A percentile compares a stretch with the other conserved stretches of the same genome.
Evolutionary conservation across 306 rosid species (phyloP).

Genomic region (Medicago truncatula): MtrunA17r5.0-ANR NC_053042.1:51714501-51715000

Average conservation of each 20-base stretch:
- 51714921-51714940: slow-evolving; percentile 3
- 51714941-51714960: neutral
- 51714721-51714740: slow-evolving; percentile 7
- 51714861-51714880: slow-evolving; percentile 81
- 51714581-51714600: neutral
- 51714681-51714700: slow-evolving; percentile 75
- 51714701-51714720: slow-evolving; percentile 60
- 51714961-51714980: neutral
- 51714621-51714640: slow-evolving; percentile 7
- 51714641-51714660: slow-evolving; percentile 90
- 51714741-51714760: neutral
- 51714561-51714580: neutral
- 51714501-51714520: slow-evolving; percentile 29
- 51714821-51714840: slow-evolving; percentile 80
- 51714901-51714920: slow-evolving; percentile 21
- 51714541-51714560: slow-evolving; percentile 8
- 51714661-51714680: slow-evolving; percentile 72
- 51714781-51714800: slow-evolving; percentile 75
- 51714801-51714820: slow-evolving; percentile 83
- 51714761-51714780: neutral
- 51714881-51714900: slow-evolving; percentile 53
- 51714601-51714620: neutral
- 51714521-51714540: neutral
- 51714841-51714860: slow-evolving; percentile 90
- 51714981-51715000: slow-evolving; percentile 21